A percentile compares a stretch with the other conserved stretches of the same genome.
Conservation (phyloP, 2,329 filamentous ascomycete species). For the Plenodomus lindquistii region DNA sequence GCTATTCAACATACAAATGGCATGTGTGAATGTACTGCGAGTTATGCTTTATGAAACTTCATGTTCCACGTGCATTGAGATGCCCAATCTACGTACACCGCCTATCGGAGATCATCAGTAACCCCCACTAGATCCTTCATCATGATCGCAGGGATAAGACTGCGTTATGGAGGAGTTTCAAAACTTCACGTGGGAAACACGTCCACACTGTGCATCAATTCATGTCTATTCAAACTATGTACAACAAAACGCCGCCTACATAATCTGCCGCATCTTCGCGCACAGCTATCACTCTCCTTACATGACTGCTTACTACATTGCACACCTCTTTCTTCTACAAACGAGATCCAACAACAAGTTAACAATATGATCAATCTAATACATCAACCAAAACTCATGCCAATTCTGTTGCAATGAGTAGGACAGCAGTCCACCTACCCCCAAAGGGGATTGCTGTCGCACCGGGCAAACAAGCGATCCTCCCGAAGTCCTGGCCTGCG, state of each 20-base stretch:
- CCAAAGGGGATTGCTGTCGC: slow-evolving; percentile 21
- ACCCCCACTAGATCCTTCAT: too few species aligned
- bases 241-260: neutral
- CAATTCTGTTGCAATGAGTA: slow-evolving; percentile 30
- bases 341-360: slow-evolving; percentile 7
- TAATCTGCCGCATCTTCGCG: neutral
- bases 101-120: too few species aligned
- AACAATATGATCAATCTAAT: slow-evolving; percentile 25
- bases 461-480: slow-evolving; percentile 20
- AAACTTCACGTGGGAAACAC: too few species aligned
- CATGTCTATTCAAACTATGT: neutral
- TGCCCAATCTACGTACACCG: too few species aligned
- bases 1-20: too few species aligned
- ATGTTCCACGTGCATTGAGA: too few species aligned
- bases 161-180: too few species aligned
- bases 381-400: slow-evolving; percentile 30
- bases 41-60: too few species aligned
- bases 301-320: neutral
- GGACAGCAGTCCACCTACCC: slow-evolving; percentile 25
- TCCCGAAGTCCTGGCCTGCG: slow-evolving; percentile 27
- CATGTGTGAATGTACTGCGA: too few species aligned
- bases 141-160: too few species aligned
- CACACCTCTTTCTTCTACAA: slow-evolving; percentile 5
- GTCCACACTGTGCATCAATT: too few species aligned
- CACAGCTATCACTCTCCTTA: slow-evolving; percentile 3